phyloP scores from a whole-genome alignment of 1,284 basidiomycete species.

The Microbotryum intermedium region DNA sequence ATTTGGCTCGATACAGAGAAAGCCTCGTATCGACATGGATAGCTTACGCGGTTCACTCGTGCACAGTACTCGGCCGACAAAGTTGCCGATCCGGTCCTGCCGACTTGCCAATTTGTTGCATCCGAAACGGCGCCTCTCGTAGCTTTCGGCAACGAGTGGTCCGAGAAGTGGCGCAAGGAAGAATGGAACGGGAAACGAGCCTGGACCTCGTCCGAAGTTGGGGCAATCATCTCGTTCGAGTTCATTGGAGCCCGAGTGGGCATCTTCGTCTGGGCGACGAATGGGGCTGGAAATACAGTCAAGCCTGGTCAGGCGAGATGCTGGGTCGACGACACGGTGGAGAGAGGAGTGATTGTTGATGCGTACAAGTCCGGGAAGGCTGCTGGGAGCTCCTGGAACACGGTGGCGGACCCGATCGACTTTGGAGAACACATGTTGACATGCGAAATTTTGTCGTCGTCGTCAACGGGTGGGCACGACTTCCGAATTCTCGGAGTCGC shows the following conservation, averaged over 20 bases:
- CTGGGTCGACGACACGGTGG: slow-evolving; percentile 10
- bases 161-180: slow-evolving; percentile 4
- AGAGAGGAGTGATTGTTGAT: background rate
- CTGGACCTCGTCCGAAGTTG: slow-evolving; percentile 4
- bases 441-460: slow-evolving; percentile 11
- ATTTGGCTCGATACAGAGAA: background rate
- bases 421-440: slow-evolving; percentile 12
- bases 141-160: background rate
- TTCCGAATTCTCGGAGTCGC: slow-evolving; percentile 18
- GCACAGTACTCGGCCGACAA: background rate
- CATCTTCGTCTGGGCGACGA: slow-evolving; percentile 14
- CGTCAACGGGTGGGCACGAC: slow-evolving; percentile 11
- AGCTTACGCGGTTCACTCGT: background rate
- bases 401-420: slow-evolving; percentile 1
- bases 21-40: background rate
- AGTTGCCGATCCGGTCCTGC: slow-evolving; percentile 1
- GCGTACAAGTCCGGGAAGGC: background rate
- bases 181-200: slow-evolving; percentile 26
- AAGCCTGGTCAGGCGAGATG: slow-evolving; percentile 13
- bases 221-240: slow-evolving; percentile 12
- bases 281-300: background rate
- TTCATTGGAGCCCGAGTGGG: slow-evolving; percentile 18
- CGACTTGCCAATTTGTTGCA: slow-evolving; percentile 5
- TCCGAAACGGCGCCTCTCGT: background rate
- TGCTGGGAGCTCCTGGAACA: background rate